phyloP scores from a whole-genome alignment of 2,329 filamentous ascomycete species.

The Fusarium staphyleae region DNA sequence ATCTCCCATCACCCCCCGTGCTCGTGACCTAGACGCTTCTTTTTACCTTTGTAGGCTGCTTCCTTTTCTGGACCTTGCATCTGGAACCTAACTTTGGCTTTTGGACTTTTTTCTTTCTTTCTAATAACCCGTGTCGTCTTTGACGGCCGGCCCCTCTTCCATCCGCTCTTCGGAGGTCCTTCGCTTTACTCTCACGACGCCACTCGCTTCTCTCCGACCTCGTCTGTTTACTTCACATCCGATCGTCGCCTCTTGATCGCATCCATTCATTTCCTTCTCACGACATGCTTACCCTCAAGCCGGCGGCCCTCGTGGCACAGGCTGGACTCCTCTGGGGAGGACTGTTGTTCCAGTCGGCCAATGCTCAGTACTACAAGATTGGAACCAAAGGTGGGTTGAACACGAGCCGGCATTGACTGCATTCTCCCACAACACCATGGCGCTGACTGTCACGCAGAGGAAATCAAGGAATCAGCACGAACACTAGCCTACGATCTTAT shows the following conservation, averaged over 20 bases:
- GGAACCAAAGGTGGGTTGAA: conserved; percentile 41
- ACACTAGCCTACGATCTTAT: conserved; percentile 60
- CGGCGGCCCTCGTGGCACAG: conserved; percentile 14
- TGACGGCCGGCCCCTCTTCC: conserved; percentile 1
- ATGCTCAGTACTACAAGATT: conserved; percentile 44
- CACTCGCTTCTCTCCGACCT: conserved; percentile 25
- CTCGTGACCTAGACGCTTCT: conserved; percentile 8
- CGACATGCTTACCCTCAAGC: not conserved
- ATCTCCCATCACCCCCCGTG: conserved; percentile 18
- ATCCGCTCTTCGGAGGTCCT: not conserved
- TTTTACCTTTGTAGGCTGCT: conserved; percentile 6
- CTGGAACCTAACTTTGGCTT: conserved; percentile 9
- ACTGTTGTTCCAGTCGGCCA: conserved; percentile 23
- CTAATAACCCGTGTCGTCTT: conserved; percentile 1
- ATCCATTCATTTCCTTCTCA: not conserved
- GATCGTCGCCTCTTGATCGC: not conserved
- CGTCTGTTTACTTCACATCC: not conserved
- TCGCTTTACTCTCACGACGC: conserved; percentile 16
- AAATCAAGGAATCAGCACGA: conserved; percentile 55
- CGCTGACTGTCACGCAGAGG: conserved; percentile 43
- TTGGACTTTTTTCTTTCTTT: not conserved
- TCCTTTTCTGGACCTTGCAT: not conserved
- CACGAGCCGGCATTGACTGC: not conserved
- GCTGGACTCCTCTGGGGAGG: conserved; percentile 23
- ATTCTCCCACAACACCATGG: too few relatives aligned